Evolutionary conservation across 2,329 filamentous ascomycete species (phyloP).

Genomic region (Colletotrichum euphorbiae): DNA sequence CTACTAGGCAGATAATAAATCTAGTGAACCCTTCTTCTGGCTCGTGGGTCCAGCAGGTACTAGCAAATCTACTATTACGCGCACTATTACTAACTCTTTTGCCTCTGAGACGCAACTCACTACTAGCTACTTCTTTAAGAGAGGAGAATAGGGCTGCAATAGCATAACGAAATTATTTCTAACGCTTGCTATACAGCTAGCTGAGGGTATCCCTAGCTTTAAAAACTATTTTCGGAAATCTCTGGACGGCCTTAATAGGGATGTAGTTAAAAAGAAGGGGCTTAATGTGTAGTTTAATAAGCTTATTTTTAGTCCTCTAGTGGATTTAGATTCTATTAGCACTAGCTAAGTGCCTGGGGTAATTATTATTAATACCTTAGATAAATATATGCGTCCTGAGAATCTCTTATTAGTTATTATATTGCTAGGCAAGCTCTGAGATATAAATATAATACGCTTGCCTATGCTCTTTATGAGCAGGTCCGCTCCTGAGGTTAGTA

Average conservation of each 20-base stretch:
- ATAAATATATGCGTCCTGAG: slow-evolving; percentile 44
- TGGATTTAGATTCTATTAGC: neutral
- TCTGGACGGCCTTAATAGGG: slow-evolving; percentile 46
- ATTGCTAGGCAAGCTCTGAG: too few relatives aligned
- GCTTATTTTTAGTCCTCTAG: slow-evolving; percentile 52
- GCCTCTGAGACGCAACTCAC: slow-evolving; percentile 41
- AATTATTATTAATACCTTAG: slow-evolving; percentile 51
- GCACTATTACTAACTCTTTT: slow-evolving; percentile 45
- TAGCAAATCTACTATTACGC: slow-evolving; percentile 54
- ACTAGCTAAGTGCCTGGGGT: slow-evolving; percentile 9
- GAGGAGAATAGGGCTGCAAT: slow-evolving; percentile 52
- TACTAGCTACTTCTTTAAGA: slow-evolving; percentile 59
- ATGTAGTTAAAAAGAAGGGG: slow-evolving; percentile 46
- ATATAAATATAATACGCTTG: too few relatives aligned
- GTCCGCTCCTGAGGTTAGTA: too few relatives aligned
- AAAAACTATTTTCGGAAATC: slow-evolving; percentile 43
- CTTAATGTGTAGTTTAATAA: slow-evolving; percentile 53
- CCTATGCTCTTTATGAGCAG: too few relatives aligned
- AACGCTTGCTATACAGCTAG: slow-evolving; percentile 48
- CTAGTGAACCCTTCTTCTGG: slow-evolving; percentile 46
- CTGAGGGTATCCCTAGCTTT: slow-evolving; percentile 44
- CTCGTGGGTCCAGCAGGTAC: slow-evolving; percentile 54
- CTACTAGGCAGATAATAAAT: neutral
- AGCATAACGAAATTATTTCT: slow-evolving; percentile 52
- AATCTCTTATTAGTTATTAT: too few relatives aligned